phyloP scores from a whole-genome alignment of 2,329 filamentous ascomycete species.

The Coniochaeta ligniaria region DNA sequence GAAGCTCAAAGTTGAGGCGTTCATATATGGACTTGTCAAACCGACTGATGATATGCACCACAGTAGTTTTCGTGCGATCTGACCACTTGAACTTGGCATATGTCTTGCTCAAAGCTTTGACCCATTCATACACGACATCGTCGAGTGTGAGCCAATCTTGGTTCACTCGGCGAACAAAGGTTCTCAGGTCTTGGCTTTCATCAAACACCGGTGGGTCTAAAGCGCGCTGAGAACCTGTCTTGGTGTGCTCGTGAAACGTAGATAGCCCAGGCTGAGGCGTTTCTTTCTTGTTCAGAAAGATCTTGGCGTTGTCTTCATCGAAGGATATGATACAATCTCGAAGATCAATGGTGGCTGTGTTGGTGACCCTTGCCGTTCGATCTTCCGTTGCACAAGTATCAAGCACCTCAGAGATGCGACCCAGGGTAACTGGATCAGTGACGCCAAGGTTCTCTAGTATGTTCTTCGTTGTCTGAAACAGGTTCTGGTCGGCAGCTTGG shows the following conservation, averaged over 20 bases:
- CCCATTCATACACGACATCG: constrained; percentile 54
- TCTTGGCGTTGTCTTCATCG: constrained; percentile 44
- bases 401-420: constrained; percentile 39
- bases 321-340: constrained; percentile 40
- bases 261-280: constrained; percentile 45
- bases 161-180: constrained; percentile 44
- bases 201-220: constrained; percentile 41
- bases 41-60: constrained; percentile 49
- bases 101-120: constrained; percentile 39
- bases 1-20: constrained; percentile 33
- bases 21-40: constrained; percentile 45
- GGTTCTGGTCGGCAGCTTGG: constrained; percentile 47
- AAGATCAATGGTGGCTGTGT: constrained; percentile 40
- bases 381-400: constrained; percentile 45
- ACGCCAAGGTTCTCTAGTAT: constrained; percentile 49
- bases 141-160: constrained; percentile 44
- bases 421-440: constrained; percentile 38
- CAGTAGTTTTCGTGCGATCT: constrained; percentile 46
- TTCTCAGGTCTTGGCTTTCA: constrained; percentile 41
- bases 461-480: constrained; percentile 49
- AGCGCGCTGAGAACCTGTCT: constrained; percentile 44
- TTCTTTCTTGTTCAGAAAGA: constrained; percentile 47
- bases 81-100: constrained; percentile 52
- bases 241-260: constrained; percentile 58
- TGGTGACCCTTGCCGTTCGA: constrained; percentile 39